Base-by-base conservation (phyloP, 495 filamentous ascomycete genomes). In the Astrothelium subdiscretum region DNA sequence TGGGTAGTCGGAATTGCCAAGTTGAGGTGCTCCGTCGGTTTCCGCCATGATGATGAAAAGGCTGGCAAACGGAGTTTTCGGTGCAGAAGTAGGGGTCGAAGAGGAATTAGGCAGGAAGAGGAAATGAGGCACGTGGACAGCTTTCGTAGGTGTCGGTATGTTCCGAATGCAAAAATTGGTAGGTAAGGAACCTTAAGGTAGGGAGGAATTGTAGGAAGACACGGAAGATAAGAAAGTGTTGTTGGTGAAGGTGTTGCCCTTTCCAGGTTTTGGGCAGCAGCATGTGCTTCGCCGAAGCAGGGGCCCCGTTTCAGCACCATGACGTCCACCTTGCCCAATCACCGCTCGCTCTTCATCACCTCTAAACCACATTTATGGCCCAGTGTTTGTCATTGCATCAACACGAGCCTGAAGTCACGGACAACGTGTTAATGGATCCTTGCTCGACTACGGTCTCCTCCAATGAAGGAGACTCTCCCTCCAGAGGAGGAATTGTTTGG, bases 1-100 rank as follows among this genome's bases (percentile, higher is more conserved):
- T 2, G 67, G 67, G 54, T 69, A 69, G 24, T 67, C 54, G 51
- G 58, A 52, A 26, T 66, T 57, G 24, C 48, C 20, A 32, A 31
- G 29, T 18, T 42, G 31, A 8, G 57, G 57, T 59, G 57, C 57
- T 22, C 31, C n/a, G 57, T 42, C 26, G 57, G 57, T 59, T 3
- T 59, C 57, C 27, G 57, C 57, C 57, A 59, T 59, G 4, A 22
- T n/a, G 57, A 26, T 24, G 35, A 38, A 54, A 54, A 10, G 24
- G 20, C 29, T 54, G 48, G 48, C 48, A 54, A 54, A 54, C 48
- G 48, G 24, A 54, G 48, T n/a, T 54, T 15, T 8, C 8, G 48
- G 48, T 8, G 22, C 22, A 24, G 48, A 26, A 29, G 22, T 29
- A 20, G 20, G 12, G 15, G 48, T 11, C 15, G 24, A 29, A 29